A percentile compares a stretch with the other conserved stretches of the same genome.
phyloP scores from a whole-genome alignment of 345 rosid species.

The Clausena lansium region DNA sequence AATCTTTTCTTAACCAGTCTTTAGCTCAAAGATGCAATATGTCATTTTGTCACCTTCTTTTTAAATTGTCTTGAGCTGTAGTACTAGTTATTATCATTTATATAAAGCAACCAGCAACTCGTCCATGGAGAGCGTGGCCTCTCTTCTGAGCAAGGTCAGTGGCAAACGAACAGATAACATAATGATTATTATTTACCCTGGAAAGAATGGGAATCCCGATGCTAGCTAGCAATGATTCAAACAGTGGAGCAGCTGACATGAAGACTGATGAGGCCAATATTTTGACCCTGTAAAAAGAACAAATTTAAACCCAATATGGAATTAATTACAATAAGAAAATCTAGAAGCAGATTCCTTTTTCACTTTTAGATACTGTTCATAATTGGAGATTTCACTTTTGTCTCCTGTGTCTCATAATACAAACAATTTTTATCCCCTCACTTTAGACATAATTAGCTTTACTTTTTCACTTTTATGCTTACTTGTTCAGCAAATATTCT shows the following conservation, averaged over 20 bases:
- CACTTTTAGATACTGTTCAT: not conserved
- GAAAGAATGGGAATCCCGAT: conserved; percentile 11
- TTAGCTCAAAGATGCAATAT: not conserved
- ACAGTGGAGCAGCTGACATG: not conserved
- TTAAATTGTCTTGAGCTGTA: not conserved
- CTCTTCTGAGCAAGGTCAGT: not conserved
- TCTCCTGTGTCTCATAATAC: not conserved
- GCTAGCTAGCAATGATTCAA: not conserved
- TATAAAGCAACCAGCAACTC: not conserved
- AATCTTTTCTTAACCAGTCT: no score
- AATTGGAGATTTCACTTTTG: conserved; percentile 10
- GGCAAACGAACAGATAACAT: not conserved
- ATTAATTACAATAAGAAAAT: not conserved
- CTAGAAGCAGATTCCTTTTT: not conserved
- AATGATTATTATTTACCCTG: not conserved
- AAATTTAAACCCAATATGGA: not conserved
- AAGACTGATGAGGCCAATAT: not conserved
- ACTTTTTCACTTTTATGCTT: conserved; percentile 9
- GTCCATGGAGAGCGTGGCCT: not conserved
- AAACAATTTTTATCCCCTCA: not conserved
- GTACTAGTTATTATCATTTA: no score
- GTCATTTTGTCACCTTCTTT: not conserved
- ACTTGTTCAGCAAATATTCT: conserved; percentile 14
- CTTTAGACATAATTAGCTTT: conserved; percentile 8
- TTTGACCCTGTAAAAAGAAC: conserved; percentile 8